These are phyloP conservation scores for Daldinia concentrica DNA, from an alignment of 495 filamentous ascomycete genomes.

Conservation along the genomic window DNA sequence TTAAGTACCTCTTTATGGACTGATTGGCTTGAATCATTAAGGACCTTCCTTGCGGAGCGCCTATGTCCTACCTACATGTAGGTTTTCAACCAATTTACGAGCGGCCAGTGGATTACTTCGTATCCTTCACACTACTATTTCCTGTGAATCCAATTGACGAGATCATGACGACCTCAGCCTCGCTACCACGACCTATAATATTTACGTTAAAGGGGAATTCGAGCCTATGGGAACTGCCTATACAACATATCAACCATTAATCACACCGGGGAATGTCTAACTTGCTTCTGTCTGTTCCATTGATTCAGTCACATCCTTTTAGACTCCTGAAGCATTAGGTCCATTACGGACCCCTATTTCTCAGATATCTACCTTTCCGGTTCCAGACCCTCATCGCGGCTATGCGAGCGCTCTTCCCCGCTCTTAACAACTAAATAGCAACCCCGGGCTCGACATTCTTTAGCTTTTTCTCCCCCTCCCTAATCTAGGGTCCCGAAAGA, in stretches of 20 bases:
- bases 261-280: background rate
- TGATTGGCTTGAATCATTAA: no score
- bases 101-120: no score
- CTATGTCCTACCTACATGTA: no score
- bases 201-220: no score
- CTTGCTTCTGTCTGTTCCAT: slow-evolving; percentile 14
- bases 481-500: slow-evolving; percentile 5
- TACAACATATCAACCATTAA: background rate
- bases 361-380: slow-evolving; percentile 12
- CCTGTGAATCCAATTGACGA: no score
- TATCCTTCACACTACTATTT: no score
- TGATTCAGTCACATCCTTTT: slow-evolving; percentile 27
- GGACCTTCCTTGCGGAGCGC: no score
- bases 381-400: slow-evolving; percentile 8
- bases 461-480: slow-evolving; percentile 6
- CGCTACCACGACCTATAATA: no score
- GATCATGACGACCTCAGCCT: no score
- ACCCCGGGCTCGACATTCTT: slow-evolving; percentile 20
- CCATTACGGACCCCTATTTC: slow-evolving; percentile 14
- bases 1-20: no score
- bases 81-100: no score
- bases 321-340: slow-evolving; percentile 17
- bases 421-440: slow-evolving; percentile 6
- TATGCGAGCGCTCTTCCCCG: slow-evolving; percentile 1
- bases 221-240: no score